Percentiles rank a stretch among this genome's conserved stretches.
Evolutionary conservation across 2,329 filamentous ascomycete species (phyloP).

Genomic region (Cladosporium sp.): DNA sequence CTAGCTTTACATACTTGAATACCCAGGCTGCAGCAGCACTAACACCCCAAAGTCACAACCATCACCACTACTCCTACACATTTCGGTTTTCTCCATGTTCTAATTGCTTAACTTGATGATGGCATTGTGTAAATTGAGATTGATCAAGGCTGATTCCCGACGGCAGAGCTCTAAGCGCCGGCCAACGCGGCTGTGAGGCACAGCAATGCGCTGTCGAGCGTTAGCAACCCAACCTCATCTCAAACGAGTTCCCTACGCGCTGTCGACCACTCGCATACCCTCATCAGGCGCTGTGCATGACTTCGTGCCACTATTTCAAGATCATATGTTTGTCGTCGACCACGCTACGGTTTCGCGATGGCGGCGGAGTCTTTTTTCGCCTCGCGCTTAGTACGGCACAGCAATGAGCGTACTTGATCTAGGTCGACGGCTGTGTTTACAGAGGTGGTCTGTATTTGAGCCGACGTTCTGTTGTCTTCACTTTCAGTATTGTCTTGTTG

Average conservation of each 20-base stretch:
- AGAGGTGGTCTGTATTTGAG: slow-evolving; percentile 1
- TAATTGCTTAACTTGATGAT: not conserved
- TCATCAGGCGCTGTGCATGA: slow-evolving; percentile 1
- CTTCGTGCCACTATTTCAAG: not conserved
- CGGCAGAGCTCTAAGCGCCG: slow-evolving; percentile 5
- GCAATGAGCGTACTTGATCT: not conserved
- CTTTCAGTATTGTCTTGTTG: not conserved
- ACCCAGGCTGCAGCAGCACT: not conserved
- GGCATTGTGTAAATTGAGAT: too few species aligned
- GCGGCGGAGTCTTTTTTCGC: not conserved
- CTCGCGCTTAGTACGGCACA: slow-evolving; percentile 1
- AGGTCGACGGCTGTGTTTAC: not conserved
- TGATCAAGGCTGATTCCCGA: not conserved
- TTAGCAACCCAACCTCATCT: slow-evolving; percentile 3
- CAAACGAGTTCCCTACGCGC: not conserved
- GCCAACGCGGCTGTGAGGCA: slow-evolving; percentile 10
- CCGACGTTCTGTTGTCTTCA: not conserved
- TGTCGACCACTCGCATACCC: not conserved
- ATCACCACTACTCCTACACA: not conserved
- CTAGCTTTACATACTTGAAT: not conserved
- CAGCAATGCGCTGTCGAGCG: not conserved
- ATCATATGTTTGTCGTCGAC: not conserved
- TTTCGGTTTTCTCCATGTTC: not conserved
- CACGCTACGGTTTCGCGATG: slow-evolving; percentile 6
- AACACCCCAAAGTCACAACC: not conserved